Percentiles rank a stretch among this genome's conserved stretches.
These are phyloP conservation scores for Zymoseptoria passerinii DNA, from an alignment of 2,329 filamentous ascomycete genomes.

Conservation along the genomic window DNA sequence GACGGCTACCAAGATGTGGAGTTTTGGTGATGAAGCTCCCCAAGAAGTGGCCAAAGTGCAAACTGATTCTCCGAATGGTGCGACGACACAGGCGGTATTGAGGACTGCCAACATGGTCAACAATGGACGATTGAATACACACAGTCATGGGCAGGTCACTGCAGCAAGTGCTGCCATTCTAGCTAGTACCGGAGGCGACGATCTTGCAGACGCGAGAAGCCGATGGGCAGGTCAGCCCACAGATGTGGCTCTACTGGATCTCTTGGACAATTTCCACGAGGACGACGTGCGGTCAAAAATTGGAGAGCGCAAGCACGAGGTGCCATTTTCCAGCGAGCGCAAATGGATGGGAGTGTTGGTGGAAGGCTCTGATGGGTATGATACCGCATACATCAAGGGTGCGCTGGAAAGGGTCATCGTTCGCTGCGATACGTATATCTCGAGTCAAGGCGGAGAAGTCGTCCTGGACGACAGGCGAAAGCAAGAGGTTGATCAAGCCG, in stretches of 20 bases:
- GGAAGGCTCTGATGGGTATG: slow-evolving; percentile 51
- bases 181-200: slow-evolving; percentile 67
- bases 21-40: slow-evolving; percentile 57
- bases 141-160: slow-evolving; percentile 47
- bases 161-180: slow-evolving; percentile 68
- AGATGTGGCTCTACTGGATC: slow-evolving; percentile 91
- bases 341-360: slow-evolving; percentile 99
- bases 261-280: slow-evolving; percentile 83
- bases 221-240: slow-evolving; percentile 96
- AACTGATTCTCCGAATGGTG: slow-evolving; percentile 51
- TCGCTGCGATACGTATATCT: slow-evolving; percentile 84
- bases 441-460: slow-evolving; percentile 75
- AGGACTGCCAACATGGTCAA: slow-evolving; percentile 96
- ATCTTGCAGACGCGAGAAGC: slow-evolving; percentile 59
- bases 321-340: slow-evolving; percentile 90
- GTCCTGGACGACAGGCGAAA: slow-evolving; percentile 69
- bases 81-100: slow-evolving; percentile 70
- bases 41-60: slow-evolving; percentile 51
- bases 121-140: slow-evolving; percentile 71
- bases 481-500: slow-evolving; percentile 67
- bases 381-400: slow-evolving; percentile 92
- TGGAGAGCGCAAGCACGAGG: slow-evolving; percentile 73
- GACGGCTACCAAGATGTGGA: slow-evolving; percentile 95
- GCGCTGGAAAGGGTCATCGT: slow-evolving; percentile 79
- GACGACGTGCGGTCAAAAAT: slow-evolving; percentile 83